Conservation (phyloP, 2,329 filamentous ascomycete species). For the Magnaporthiopsis rhizophila region DNA sequence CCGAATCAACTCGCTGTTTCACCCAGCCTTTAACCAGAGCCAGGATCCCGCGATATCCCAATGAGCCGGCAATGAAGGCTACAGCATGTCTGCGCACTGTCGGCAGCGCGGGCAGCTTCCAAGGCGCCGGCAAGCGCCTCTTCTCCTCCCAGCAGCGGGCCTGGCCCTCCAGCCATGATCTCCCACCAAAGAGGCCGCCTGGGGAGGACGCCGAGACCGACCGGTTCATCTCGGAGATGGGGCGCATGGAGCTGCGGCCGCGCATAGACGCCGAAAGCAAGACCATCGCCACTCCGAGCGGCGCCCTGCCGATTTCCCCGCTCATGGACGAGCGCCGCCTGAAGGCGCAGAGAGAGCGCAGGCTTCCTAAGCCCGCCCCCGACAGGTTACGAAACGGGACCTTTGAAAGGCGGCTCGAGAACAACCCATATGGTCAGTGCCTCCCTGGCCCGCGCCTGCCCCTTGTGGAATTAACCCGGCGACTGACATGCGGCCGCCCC, state of each 20-base stretch:
- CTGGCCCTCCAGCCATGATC: not conserved
- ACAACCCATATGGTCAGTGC: conserved; percentile 56
- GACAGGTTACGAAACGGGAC: conserved; percentile 21
- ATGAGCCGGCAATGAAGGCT: not conserved
- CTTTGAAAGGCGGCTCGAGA: conserved; percentile 50
- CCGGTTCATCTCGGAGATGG: not conserved
- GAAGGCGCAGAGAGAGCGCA: conserved; percentile 33
- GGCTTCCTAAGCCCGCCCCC: conserved; percentile 26
- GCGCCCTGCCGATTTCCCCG: conserved; percentile 44
- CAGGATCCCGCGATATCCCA: not conserved
- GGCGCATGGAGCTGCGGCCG: conserved; percentile 1
- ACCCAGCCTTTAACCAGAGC: not conserved
- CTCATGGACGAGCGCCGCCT: conserved; percentile 44
- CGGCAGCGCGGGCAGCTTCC: not conserved
- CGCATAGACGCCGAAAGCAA: conserved; percentile 31
- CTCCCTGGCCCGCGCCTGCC: not conserved
- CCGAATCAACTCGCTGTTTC: not conserved
- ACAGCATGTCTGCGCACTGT: not conserved
- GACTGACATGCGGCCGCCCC: conserved; percentile 11
- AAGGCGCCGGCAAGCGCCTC: not conserved
- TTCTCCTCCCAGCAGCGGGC: not conserved
- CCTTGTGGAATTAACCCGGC: conserved; percentile 5
- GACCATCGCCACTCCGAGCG: conserved; percentile 35
- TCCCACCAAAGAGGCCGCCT: not conserved
- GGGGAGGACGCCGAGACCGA: not conserved